These are phyloP conservation scores for Saccharomyces cerevisiae DNA, from an alignment of 805 yeast genomes.

Conservation along the genomic window DNA sequence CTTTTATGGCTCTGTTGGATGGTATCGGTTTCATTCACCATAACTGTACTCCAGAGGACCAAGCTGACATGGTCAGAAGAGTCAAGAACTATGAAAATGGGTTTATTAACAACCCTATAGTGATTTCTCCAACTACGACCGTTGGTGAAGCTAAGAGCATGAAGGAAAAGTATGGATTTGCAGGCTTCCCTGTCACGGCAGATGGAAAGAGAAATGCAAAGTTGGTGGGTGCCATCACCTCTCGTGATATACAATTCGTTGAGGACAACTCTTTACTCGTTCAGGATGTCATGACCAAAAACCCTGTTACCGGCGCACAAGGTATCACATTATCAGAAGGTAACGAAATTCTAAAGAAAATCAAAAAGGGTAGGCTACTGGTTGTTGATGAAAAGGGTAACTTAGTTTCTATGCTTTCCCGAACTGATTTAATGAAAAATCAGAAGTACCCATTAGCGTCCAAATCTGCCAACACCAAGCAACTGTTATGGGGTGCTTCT, in stretches of 20 bases:
- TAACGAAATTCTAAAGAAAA: constrained; percentile 79
- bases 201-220: constrained; percentile 80
- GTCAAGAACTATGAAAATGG: constrained; percentile 98
- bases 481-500: constrained; percentile 65
- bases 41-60: constrained; percentile 93
- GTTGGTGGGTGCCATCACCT: constrained; percentile 88
- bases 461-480: too few species aligned
- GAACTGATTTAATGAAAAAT: constrained; percentile 96
- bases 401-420: constrained; percentile 80
- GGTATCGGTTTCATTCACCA: constrained; percentile 98
- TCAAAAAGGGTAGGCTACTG: constrained; percentile 33
- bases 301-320: constrained; percentile 70
- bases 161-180: constrained; percentile 73
- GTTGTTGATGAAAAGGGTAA: constrained; percentile 71
- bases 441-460: constrained; percentile 87
- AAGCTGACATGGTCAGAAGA: constrained; percentile 95
- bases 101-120: constrained; percentile 90
- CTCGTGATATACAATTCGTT: constrained; percentile 94
- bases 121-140: constrained; percentile 64
- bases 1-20: constrained; percentile 95
- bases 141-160: constrained; percentile 73
- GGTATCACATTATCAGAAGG: constrained; percentile 82
- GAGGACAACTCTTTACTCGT: constrained; percentile 59
- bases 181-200: constrained; percentile 98
- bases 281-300: constrained; percentile 81